phyloP scores from a whole-genome alignment of 257 asterid genomes.

The Primulina tabacum region DNA sequence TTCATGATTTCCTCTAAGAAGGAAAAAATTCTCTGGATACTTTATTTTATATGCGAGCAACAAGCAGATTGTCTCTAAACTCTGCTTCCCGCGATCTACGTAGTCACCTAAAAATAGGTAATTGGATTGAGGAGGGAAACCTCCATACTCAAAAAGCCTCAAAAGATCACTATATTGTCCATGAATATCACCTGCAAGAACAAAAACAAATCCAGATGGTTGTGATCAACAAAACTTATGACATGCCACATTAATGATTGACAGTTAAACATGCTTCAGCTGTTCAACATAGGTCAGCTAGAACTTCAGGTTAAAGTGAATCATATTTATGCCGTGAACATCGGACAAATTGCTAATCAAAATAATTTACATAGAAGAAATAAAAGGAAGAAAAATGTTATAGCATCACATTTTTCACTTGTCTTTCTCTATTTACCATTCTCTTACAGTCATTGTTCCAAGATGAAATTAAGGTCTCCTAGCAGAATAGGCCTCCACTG shows the following conservation, averaged over 20 bases:
- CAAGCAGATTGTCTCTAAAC: conserved; percentile 60
- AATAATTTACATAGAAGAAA: neutral
- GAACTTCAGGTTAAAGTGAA: neutral
- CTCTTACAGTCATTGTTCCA: no score
- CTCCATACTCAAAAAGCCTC: conserved; percentile 62
- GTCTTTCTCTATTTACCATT: no score
- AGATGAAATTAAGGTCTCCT: no score
- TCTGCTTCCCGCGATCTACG: conserved; percentile 58
- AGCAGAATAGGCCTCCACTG: no score
- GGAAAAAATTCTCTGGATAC: conserved; percentile 55
- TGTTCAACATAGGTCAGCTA: conserved; percentile 3
- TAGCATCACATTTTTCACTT: no score
- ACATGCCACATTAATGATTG: conserved; percentile 12
- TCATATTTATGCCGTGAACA: neutral
- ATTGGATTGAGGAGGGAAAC: conserved; percentile 57
- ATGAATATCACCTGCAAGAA: conserved; percentile 53
- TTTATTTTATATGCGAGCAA: conserved; percentile 59
- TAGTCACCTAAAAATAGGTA: conserved; percentile 60
- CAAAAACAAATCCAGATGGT: neutral
- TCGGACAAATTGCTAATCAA: conserved; percentile 3
- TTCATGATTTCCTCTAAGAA: conserved; percentile 60
- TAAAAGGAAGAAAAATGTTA: neutral
- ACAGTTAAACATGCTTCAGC: conserved; percentile 13
- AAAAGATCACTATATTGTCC: conserved; percentile 61
- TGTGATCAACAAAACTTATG: conserved; percentile 22